A percentile compares a stretch with the other conserved stretches of the same genome.
Conservation (phyloP, 2,329 filamentous ascomycete species). For the Exophiala aquamarina region DNA sequence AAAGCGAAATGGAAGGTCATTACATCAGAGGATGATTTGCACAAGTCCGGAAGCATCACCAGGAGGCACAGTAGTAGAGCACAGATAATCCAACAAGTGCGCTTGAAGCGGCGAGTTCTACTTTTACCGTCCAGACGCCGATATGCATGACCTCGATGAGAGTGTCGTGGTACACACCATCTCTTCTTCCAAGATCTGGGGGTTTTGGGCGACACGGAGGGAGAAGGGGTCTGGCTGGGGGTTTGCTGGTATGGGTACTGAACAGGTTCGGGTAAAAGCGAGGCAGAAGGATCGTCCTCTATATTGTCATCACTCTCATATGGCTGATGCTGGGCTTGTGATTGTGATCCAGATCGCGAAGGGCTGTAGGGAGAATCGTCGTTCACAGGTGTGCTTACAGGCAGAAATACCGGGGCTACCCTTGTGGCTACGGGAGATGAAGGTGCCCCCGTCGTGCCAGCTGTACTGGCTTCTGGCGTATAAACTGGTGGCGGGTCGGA, state of each 20-base stretch:
- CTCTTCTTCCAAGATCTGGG: constrained; percentile 1
- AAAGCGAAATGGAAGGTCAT: background rate
- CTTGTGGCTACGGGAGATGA: constrained; percentile 15
- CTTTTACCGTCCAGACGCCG: constrained; percentile 6
- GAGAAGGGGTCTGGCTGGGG: background rate
- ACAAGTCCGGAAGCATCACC: constrained; percentile 23
- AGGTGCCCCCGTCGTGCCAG: constrained; percentile 6
- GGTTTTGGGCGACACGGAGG: constrained; percentile 1
- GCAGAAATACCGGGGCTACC: constrained; percentile 11
- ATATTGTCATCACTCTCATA: constrained; percentile 4
- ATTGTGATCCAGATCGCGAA: background rate
- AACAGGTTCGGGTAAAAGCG: constrained; percentile 10
- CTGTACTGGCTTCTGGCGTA: constrained; percentile 21
- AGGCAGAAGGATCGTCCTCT: constrained; percentile 9
- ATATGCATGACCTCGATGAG: constrained; percentile 5
- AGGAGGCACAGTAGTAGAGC: constrained; percentile 19
- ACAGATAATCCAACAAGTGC: constrained; percentile 16
- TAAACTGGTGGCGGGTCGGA: constrained; percentile 24
- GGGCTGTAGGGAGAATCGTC: constrained; percentile 3
- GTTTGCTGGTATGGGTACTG: constrained; percentile 4
- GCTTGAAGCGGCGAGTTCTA: constrained; percentile 19
- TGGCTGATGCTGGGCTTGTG: background rate
- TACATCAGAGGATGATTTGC: constrained; percentile 21
- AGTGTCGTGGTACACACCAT: constrained; percentile 9
- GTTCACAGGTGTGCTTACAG: constrained; percentile 20